Percentiles rank a stretch among this genome's conserved stretches.
Evolutionary conservation across 257 asterid genomes (phyloP).

Genomic region (Verbascum thapsus): DNA sequence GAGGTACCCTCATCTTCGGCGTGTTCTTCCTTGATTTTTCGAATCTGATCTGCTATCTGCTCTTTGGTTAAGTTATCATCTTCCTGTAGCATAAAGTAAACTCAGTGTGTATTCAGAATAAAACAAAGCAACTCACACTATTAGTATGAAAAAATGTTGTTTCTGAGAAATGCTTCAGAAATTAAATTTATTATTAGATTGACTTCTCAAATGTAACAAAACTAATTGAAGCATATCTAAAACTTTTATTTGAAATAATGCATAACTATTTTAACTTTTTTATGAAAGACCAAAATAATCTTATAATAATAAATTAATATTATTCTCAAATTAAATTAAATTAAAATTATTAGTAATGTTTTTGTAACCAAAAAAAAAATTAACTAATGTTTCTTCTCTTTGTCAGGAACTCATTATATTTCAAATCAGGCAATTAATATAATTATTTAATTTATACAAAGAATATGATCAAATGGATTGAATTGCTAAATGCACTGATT

Average conservation of each 20-base stretch:
- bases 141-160: not conserved
- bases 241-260: too few relatives aligned
- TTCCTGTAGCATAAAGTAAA: conserved; percentile 55
- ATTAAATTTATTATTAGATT: too few relatives aligned
- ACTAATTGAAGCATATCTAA: too few relatives aligned
- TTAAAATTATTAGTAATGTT: too few relatives aligned
- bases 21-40: conserved; percentile 82
- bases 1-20: conserved; percentile 91
- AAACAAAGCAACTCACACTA: not conserved
- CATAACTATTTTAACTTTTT: too few relatives aligned
- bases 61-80: conserved; percentile 76
- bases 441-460: not conserved
- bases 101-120: conserved; percentile 4
- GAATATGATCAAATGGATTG: not conserved
- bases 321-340: too few relatives aligned
- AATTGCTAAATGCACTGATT: conserved; percentile 1
- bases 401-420: conserved; percentile 12
- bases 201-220: too few relatives aligned
- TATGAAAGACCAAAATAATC: too few relatives aligned
- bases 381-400: conserved; percentile 10
- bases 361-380: too few relatives aligned
- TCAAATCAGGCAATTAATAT: conserved; percentile 1
- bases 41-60: conserved; percentile 86
- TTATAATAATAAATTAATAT: too few relatives aligned
- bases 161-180: not conserved